Evolutionary conservation across 495 filamentous ascomycete genomes (phyloP), one percentile per base, ranked within the genome.

Genomic region (Penicillium lividum): DNA sequence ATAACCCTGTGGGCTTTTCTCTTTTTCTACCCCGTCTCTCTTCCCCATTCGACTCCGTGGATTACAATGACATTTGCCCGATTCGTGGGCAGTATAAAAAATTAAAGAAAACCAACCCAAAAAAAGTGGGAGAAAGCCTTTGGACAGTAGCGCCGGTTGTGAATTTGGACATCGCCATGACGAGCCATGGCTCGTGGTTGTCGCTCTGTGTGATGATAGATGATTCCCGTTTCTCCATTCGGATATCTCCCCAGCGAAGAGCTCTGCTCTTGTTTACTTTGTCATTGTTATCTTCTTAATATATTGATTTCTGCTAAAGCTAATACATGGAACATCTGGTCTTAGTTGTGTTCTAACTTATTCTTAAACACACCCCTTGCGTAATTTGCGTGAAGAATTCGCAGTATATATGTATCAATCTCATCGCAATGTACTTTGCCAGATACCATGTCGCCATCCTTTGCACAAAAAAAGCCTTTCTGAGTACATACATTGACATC

Each of bases 1-100:
- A 78, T 77, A 73, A 77, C 73, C 71, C 70, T 72, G 70, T 73
- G 75, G 75, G 73, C 68, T 73, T 77, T 73, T 69, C 60, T 71
- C 64, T 68, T 67, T 75, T 62, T 69, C 60, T 68, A 58, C 59
- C 59, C 47, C 63, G 59, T 59, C 54, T 69, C 59, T 65, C 54
- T 56, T 40, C 31, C 53, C 47, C 53, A 59, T 67, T 53, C 58
- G 58, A 55, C 58, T 55, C 50, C 59, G 54, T 61, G 67, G 63
- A 68, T 68, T 52, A 53, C 58, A 69, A 69, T 67, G 60, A 63
- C 62, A 69, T 46, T 58, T 59, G 53, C 58, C 30, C 56, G 52
- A 48, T 30, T 49, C 44, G 61, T 58, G 67, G 34, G 67, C 67
- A 67, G 49, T 68, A 69, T 63, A 69, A 67, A 64, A 34, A 49